Evolutionary conservation across 2,329 filamentous ascomycete genomes (phyloP), one percentile per base, ranked within the genome.

Genomic region (Hypoxylon sp.): DNA sequence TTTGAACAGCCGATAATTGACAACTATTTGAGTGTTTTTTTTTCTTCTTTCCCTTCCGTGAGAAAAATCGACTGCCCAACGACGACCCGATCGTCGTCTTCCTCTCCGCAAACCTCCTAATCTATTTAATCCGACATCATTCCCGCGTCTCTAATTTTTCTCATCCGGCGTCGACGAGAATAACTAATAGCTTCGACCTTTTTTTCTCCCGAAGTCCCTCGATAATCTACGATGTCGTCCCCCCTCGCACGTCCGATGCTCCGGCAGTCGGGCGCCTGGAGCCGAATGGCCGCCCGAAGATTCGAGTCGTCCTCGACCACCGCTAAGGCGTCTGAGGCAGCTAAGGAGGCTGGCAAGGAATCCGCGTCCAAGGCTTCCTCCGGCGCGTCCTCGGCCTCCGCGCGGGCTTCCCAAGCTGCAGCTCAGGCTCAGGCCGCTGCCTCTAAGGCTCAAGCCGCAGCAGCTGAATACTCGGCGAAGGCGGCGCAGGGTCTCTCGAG

Each of bases 401-500:
- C 35, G 8, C 9, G 17, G 8, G 15, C 77, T 63, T 68, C 70
- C 15, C 66, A 78, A 37, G 70, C 76, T 54, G 74, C 77, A 31
- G 69, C 75, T 43, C 76, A 82, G n/a, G 20, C 37, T 6, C 24
- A 18, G 11, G 37, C 18, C 1, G 37, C 37, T 13, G 37, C 37
- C 2, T 41, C 37, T 10, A 41, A 38, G 17, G 35, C 35, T 9
- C 13, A 18, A 15, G 67, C 77, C 38, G 70, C 76, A 24, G 78
- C 79, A 40, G 73, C 78, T 64, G 76, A 83, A 61, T 77, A 78
- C 69, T 71, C 79, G 45, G 72, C 81, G 70, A 92, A 92, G 83
- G 92, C 92, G 57, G 84, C 88, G 65, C 83, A 96, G 79, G 92
- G 92, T 65, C 85, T 97, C 52, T 91, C 90, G 69, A 87, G 88